Conservation (phyloP, 768 basidiomycete species). For the Mycena kentingensis region DNA sequence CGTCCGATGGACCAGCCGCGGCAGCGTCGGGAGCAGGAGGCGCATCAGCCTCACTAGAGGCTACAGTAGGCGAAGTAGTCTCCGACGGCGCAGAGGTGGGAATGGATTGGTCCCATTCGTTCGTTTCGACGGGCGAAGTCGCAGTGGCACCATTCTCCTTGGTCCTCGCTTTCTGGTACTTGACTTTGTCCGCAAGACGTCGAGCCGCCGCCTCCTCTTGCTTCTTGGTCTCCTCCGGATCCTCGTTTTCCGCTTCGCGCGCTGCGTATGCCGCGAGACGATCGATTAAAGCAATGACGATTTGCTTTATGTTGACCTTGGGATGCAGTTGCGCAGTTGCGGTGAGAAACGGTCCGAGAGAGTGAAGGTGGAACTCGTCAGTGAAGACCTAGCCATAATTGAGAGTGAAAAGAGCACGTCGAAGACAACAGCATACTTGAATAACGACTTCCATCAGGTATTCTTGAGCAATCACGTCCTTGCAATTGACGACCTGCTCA, state of each 20-base stretch:
- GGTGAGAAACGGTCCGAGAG: constrained; percentile 93
- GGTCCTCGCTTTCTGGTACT: constrained; percentile 63
- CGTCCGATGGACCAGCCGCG: constrained; percentile 31
- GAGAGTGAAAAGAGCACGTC: neutral
- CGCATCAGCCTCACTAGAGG: constrained; percentile 5
- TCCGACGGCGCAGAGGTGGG: constrained; percentile 33
- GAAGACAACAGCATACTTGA: constrained; percentile 58
- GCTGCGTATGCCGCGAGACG: constrained; percentile 95
- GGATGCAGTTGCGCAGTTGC: constrained; percentile 96
- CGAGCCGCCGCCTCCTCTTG: constrained; percentile 93
- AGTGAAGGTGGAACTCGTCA: constrained; percentile 96
- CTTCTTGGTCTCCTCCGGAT: constrained; percentile 89
- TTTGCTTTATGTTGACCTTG: constrained; percentile 97
- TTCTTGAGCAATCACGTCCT: constrained; percentile 98
- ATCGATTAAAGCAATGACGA: constrained; percentile 97
- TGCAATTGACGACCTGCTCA: constrained; percentile 97
- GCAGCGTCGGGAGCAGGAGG: neutral
- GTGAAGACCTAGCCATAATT: constrained; percentile 79
- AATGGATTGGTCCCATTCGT: constrained; percentile 48
- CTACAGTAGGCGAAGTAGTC: constrained; percentile 29
- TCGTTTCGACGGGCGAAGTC: constrained; percentile 41
- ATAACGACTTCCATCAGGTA: constrained; percentile 99
- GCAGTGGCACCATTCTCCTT: constrained; percentile 51
- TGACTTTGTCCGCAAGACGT: constrained; percentile 85
- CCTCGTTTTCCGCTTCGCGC: constrained; percentile 94